phyloP scores from a whole-genome alignment of 2,329 filamentous ascomycete genomes.

The Microcera coccophila region DNA sequence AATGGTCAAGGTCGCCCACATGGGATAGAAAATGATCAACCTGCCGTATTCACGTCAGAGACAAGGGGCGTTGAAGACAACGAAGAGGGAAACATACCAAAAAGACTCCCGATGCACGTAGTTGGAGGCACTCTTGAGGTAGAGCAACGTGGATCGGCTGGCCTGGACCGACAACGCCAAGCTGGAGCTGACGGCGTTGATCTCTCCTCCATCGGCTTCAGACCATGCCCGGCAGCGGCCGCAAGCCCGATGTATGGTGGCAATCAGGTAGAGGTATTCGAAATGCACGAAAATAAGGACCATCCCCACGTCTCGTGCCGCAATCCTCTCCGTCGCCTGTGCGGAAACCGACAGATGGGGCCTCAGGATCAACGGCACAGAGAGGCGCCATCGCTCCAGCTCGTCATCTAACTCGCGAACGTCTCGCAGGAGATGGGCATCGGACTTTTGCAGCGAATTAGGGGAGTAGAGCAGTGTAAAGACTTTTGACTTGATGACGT shows the following conservation, averaged over 20 bases:
- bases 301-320: constrained; percentile 26
- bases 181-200: constrained; percentile 46
- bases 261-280: constrained; percentile 53
- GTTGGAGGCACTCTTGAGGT: constrained; percentile 39
- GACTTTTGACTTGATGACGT: constrained; percentile 48
- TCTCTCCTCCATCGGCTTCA: constrained; percentile 28
- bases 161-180: constrained; percentile 50
- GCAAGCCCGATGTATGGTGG: constrained; percentile 51
- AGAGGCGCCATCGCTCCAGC: constrained; percentile 50
- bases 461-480: constrained; percentile 47
- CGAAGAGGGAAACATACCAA: constrained; percentile 35
- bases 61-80: neutral
- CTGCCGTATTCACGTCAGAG: constrained; percentile 27
- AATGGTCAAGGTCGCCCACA: constrained; percentile 48
- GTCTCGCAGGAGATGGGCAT: constrained; percentile 49
- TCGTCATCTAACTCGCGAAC: constrained; percentile 55
- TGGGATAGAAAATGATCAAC: constrained; percentile 52
- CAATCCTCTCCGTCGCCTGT: neutral
- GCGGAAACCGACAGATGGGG: constrained; percentile 41
- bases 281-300: constrained; percentile 48
- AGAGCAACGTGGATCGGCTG: constrained; percentile 50
- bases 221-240: constrained; percentile 38
- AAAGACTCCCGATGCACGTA: constrained; percentile 44
- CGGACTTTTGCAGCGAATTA: constrained; percentile 44
- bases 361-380: constrained; percentile 40